A percentile compares a stretch with the other conserved stretches of the same genome.
phyloP scores from a whole-genome alignment of 1,284 basidiomycete species.

The Apiotrichum domesticum region DNA sequence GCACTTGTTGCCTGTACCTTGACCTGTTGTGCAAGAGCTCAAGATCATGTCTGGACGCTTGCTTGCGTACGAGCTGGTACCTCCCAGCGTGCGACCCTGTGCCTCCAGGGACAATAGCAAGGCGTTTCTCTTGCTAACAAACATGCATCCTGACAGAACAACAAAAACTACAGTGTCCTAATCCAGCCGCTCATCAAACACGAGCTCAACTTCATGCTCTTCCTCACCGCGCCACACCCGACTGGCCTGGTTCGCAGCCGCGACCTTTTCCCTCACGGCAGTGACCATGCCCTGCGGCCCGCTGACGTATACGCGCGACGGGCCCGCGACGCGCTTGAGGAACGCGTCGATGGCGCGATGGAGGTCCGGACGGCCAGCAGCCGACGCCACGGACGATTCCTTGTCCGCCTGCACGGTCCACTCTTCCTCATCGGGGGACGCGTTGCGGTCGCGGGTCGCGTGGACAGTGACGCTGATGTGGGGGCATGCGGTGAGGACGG shows the following conservation, averaged over 20 bases:
- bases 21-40: no score
- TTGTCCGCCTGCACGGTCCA: no score
- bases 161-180: not conserved
- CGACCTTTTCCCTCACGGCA: slow-evolving; percentile 22
- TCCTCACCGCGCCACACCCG: slow-evolving; percentile 22
- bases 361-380: slow-evolving; percentile 1
- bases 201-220: slow-evolving; percentile 20
- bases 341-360: not conserved
- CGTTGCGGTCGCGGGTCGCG: slow-evolving; percentile 13
- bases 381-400: no score
- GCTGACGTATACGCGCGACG: slow-evolving; percentile 22
- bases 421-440: no score
- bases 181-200: slow-evolving; percentile 27
- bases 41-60: no score
- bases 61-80: no score
- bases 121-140: no score
- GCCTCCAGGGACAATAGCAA: no score
- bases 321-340: not conserved
- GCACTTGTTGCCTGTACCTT: no score
- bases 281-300: slow-evolving; percentile 26
- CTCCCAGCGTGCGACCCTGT: no score
- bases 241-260: slow-evolving; percentile 13
- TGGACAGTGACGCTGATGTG: slow-evolving; percentile 18
- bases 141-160: no score
- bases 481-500: slow-evolving; percentile 7